These are phyloP conservation scores for Ormosia semicastrata DNA, from an alignment of 306 rosid genomes.

Conservation along the genomic window DNA sequence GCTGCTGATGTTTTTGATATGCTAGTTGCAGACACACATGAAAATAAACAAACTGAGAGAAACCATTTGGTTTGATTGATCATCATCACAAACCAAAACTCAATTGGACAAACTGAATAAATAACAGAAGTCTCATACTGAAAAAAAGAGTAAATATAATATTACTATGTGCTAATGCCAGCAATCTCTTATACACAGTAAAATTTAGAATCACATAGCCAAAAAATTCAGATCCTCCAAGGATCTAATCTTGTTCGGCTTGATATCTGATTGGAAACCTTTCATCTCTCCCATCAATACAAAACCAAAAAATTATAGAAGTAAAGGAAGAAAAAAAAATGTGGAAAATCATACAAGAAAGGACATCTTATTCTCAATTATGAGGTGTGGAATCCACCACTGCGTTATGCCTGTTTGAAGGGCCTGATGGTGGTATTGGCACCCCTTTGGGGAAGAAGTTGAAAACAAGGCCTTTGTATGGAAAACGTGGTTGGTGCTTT, in stretches of 20 bases:
- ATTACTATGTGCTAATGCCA: constrained; percentile 17
- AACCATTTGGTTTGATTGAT: constrained; percentile 17
- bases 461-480: constrained; percentile 48
- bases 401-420: constrained; percentile 83
- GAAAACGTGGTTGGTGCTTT: constrained; percentile 23
- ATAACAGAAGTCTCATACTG: not conserved
- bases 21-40: not conserved
- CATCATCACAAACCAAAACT: not conserved
- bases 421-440: constrained; percentile 79
- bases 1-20: constrained; percentile 8
- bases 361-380: constrained; percentile 36
- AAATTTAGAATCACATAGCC: constrained; percentile 22
- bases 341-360: not conserved
- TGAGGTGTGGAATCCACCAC: constrained; percentile 52
- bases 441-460: constrained; percentile 74
- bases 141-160: constrained; percentile 27
- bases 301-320: constrained; percentile 16
- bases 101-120: constrained; percentile 3
- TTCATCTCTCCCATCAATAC: constrained; percentile 18
- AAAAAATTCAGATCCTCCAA: constrained; percentile 22
- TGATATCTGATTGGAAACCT: constrained; percentile 35
- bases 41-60: constrained; percentile 1
- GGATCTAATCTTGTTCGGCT: constrained; percentile 28
- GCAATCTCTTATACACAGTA: constrained; percentile 33
- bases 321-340: not conserved